A percentile compares a stretch with the other conserved stretches of the same genome.
phyloP scores from a whole-genome alignment of 1,139 yeast genomes.

The Hyphopichia khmerensis region DNA sequence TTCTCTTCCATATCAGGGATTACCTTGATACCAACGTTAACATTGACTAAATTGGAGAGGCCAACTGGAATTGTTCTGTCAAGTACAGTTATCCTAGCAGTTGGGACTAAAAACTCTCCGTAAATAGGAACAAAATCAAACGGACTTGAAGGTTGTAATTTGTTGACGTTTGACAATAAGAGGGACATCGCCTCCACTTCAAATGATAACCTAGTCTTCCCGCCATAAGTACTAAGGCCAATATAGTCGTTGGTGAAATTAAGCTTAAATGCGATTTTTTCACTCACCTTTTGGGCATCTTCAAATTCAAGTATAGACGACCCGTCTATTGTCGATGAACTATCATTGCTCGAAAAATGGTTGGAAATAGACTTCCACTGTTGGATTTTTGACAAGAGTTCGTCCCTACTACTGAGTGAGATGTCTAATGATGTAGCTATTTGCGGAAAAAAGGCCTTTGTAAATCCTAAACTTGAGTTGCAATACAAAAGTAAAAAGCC shows the following conservation, averaged over 20 bases:
- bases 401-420: slow-evolving; percentile 12
- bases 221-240: slow-evolving; percentile 33
- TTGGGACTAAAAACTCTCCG: slow-evolving; percentile 43
- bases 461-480: slow-evolving; percentile 29
- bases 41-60: slow-evolving; percentile 47
- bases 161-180: slow-evolving; percentile 23
- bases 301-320: not conserved
- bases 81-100: slow-evolving; percentile 36
- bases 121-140: slow-evolving; percentile 22
- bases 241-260: slow-evolving; percentile 33
- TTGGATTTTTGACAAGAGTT: slow-evolving; percentile 6
- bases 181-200: slow-evolving; percentile 29
- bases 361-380: not conserved
- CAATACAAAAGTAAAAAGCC: slow-evolving; percentile 18
- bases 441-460: slow-evolving; percentile 33
- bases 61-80: slow-evolving; percentile 39
- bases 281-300: not conserved
- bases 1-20: slow-evolving; percentile 26
- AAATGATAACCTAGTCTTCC: slow-evolving; percentile 31
- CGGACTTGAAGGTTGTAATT: slow-evolving; percentile 7
- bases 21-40: slow-evolving; percentile 37
- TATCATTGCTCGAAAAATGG: not conserved
- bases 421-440: slow-evolving; percentile 20
- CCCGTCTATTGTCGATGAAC: not conserved
- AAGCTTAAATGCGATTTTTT: slow-evolving; percentile 22